Evolutionary conservation across 2,329 filamentous ascomycete species (phyloP).

Genomic region (Penicillium hesseltinei): DNA sequence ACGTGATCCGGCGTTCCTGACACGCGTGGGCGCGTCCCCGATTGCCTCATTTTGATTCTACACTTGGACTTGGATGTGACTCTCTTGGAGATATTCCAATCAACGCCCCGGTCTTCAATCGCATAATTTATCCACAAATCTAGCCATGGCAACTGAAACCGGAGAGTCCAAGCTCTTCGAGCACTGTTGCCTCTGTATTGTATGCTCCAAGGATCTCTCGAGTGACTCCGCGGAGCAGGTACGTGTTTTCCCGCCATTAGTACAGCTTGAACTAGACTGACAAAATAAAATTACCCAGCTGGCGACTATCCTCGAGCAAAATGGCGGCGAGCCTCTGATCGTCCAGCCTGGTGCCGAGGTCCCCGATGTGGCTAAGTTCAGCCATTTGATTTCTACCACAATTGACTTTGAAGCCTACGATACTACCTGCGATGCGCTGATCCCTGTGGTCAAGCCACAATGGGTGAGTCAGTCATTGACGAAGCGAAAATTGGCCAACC

Average conservation of each 20-base stretch:
- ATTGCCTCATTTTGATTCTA: not conserved
- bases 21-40: conserved; percentile 6
- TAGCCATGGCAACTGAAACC: conserved; percentile 29
- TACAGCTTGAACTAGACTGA: conserved; percentile 5
- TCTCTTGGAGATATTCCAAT: not conserved
- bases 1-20: conserved; percentile 9
- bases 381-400: conserved; percentile 70
- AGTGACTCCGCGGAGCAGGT: conserved; percentile 45
- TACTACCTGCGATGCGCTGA: conserved; percentile 70
- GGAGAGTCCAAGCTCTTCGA: conserved; percentile 41
- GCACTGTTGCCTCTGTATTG: conserved; percentile 48
- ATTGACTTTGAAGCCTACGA: conserved; percentile 90
- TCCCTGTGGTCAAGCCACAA: conserved; percentile 75
- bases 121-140: not conserved
- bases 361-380: conserved; percentile 49
- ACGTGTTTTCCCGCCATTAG: conserved; percentile 12
- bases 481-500: conserved; percentile 69
- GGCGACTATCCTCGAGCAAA: conserved; percentile 45
- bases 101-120: not conserved
- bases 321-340: conserved; percentile 50
- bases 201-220: conserved; percentile 43
- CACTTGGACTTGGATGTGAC: conserved; percentile 1
- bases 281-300: conserved; percentile 38
- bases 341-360: conserved; percentile 39
- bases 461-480: conserved; percentile 75